Evolutionary conservation across 306 rosid genomes (phyloP).

Genomic region (Cicer bijugum): DNA sequence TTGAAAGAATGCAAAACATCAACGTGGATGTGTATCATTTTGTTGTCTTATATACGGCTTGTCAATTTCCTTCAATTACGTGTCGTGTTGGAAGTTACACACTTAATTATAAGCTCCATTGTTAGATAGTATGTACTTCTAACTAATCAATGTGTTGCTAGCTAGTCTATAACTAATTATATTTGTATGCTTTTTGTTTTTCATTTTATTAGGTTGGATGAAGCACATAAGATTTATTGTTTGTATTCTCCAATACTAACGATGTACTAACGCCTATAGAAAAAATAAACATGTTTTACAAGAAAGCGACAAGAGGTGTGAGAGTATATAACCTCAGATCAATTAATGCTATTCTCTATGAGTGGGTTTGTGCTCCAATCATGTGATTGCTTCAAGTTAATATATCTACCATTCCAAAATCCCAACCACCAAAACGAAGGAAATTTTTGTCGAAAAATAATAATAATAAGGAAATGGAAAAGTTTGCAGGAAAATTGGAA

Average conservation of each 20-base stretch:
- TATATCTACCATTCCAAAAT: constrained; percentile 68
- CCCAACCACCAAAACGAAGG: constrained; percentile 61
- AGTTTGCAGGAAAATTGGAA: constrained; percentile 27
- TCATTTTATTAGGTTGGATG: not conserved
- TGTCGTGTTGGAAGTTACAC: constrained; percentile 54
- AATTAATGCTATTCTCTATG: constrained; percentile 51
- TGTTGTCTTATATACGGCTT: constrained; percentile 17
- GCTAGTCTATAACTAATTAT: not conserved
- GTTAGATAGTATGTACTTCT: constrained; percentile 38
- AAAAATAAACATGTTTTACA: constrained; percentile 18
- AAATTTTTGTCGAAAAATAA: too few relatives aligned
- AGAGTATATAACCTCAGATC: constrained; percentile 46
- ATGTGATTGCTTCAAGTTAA: constrained; percentile 67
- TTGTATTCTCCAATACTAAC: too few relatives aligned
- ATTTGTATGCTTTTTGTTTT: not conserved
- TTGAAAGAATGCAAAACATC: constrained; percentile 41
- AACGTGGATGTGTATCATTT: constrained; percentile 39
- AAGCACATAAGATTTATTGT: not conserved
- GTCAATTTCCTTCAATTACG: constrained; percentile 48
- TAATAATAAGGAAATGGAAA: not conserved
- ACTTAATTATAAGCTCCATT: constrained; percentile 37
- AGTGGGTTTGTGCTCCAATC: constrained; percentile 55
- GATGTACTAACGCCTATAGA: too few relatives aligned
- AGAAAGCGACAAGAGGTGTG: constrained; percentile 60
- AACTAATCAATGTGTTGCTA: constrained; percentile 38